These are phyloP conservation scores for Eudorina sp. DNA, from an alignment of 139 green algal species.

Conservation along the genomic window DNA sequence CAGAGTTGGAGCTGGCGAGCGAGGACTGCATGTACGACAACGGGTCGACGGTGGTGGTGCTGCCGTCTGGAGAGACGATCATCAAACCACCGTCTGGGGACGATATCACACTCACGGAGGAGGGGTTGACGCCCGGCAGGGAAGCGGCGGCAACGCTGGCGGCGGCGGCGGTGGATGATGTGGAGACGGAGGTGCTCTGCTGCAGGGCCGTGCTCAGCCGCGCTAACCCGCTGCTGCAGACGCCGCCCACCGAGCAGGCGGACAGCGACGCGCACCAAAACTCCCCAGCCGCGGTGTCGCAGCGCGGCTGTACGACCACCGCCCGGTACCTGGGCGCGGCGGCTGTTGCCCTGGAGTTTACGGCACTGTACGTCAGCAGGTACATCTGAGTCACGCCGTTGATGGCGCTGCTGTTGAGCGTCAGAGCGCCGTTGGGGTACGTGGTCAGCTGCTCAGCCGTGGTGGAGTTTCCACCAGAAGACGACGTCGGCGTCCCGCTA, in stretches of 20 bases:
- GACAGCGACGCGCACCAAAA: constrained; percentile 25
- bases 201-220: neutral
- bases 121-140: neutral
- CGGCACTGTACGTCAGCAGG: constrained; percentile 42
- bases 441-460: neutral
- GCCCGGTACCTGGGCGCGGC: constrained; percentile 28
- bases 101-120: neutral
- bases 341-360: neutral
- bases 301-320: constrained; percentile 30
- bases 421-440: neutral
- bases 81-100: neutral
- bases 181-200: neutral
- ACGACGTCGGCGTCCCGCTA: neutral
- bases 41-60: neutral
- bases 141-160: neutral
- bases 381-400: neutral
- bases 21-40: constrained; percentile 2
- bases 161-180: neutral
- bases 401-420: constrained; percentile 2
- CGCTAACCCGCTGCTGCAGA: neutral
- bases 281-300: constrained; percentile 13
- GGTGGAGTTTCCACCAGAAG: neutral
- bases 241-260: constrained; percentile 19
- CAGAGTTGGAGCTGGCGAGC: neutral
- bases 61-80: neutral